Evolutionary conservation across 768 basidiomycete genomes (phyloP), one percentile per base, ranked within the genome.

Genomic region (Pholiota microspora): DNA sequence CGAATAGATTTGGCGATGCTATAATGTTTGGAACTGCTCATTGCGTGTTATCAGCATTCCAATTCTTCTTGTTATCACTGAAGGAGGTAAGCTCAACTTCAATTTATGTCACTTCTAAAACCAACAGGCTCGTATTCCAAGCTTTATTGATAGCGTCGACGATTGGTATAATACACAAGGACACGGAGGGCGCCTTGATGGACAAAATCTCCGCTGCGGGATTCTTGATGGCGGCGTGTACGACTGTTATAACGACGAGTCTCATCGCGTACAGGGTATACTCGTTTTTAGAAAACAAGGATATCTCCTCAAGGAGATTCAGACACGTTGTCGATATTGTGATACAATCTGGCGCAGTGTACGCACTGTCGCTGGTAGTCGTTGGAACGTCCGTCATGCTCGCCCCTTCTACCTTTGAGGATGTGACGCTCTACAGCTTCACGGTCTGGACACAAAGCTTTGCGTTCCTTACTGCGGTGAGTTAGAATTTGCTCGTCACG

Each of bases 1-100:
- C n/a, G n/a, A n/a, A 2, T 45, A 53, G 51, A 53, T 53, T 7
- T 53, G 51, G 51, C 40, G 51, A 8, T 53, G 51, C 18, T 53
- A 45, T 23, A 31, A 53, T 8, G 40, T 53, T 3, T 53, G 51
- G 51, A 40, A 45, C 9, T 18, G 51, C 13, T 45, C 40, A 7
- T 12, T 53, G 16, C 38, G 38, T 15, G 31, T 45, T 9, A 24
- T 53, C n/a, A 42, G 27, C 10, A 18, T 45, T 3, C 27, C 40
- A 31, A 9, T 45, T 18, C 29, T 35, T 10, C 31, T 53, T 16
- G 24, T 53, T 6, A 8, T 53, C 8, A 27, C 24, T 13, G 51
- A 53, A 18, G 42, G 40, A 31, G 24, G 51, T 45, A 53, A 29
- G 29, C 29, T 10, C 7, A 10, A 27, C 28, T 16, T 2, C 15